phyloP scores from a whole-genome alignment of 2,329 filamentous ascomycete species.

The Arthrobotrys sphaeroides region DNA sequence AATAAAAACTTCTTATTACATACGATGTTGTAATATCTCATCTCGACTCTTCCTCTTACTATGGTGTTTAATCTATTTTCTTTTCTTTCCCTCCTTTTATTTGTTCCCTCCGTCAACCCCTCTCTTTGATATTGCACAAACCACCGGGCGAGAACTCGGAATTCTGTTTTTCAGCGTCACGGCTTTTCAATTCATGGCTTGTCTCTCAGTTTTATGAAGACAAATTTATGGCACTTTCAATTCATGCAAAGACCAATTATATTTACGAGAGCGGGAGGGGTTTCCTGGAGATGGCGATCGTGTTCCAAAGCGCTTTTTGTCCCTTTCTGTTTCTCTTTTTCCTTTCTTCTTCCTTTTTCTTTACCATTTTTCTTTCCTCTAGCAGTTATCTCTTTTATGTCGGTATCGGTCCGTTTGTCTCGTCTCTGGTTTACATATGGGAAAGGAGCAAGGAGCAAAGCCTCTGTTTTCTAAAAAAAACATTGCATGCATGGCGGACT shows the following conservation, averaged over 20 bases:
- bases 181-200: constrained; percentile 12
- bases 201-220: not conserved
- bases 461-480: constrained; percentile 12
- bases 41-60: constrained; percentile 29
- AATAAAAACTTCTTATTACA: constrained; percentile 57
- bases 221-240: constrained; percentile 8
- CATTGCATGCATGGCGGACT: constrained; percentile 26
- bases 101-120: constrained; percentile 28
- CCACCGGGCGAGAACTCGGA: constrained; percentile 37
- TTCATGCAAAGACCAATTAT: constrained; percentile 14
- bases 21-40: constrained; percentile 29
- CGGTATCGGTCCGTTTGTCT: constrained; percentile 13
- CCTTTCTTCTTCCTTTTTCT: not conserved
- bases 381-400: not conserved
- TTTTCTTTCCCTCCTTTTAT: constrained; percentile 46
- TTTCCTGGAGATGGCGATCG: constrained; percentile 8
- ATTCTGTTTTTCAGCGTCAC: constrained; percentile 15
- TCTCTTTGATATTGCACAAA: constrained; percentile 9
- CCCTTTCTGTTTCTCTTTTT: not conserved
- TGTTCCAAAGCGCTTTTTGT: not conserved
- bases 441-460: constrained; percentile 37
- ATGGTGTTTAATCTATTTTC: constrained; percentile 29
- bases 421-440: not conserved
- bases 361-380: not conserved
- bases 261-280: constrained; percentile 14